phyloP scores from a whole-genome alignment of 345 rosid species.

The Fremontodendron californicum region DNA sequence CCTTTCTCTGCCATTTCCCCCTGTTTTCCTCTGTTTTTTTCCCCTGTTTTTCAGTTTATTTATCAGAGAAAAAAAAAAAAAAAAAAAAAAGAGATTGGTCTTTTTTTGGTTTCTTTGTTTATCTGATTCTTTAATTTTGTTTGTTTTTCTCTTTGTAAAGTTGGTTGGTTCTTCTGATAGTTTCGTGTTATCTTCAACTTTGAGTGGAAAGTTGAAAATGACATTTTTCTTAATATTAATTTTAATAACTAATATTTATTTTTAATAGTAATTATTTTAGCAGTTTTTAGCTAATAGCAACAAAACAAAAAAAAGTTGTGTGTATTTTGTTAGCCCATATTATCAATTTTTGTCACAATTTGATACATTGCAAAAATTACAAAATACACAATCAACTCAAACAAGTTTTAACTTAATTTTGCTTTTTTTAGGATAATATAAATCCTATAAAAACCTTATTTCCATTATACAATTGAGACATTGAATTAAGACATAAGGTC shows the following conservation, averaged over 20 bases:
- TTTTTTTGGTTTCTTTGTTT: not conserved
- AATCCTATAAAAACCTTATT: not conserved
- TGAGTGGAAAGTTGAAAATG: not conserved
- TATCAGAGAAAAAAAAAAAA: not conserved
- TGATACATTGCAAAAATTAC: too few relatives aligned
- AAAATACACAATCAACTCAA: too few relatives aligned
- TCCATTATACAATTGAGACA: not conserved
- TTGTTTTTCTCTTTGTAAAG: not conserved
- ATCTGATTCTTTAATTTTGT: not conserved
- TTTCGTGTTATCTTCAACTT: slow-evolving; percentile 19
- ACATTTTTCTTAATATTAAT: not conserved
- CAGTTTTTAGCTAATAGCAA: too few relatives aligned
- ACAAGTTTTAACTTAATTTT: too few relatives aligned
- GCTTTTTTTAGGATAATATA: too few relatives aligned
- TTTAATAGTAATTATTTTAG: not conserved
- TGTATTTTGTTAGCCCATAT: too few relatives aligned
- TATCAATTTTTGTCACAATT: too few relatives aligned
- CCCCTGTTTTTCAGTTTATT: not conserved
- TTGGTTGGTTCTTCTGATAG: slow-evolving; percentile 11
- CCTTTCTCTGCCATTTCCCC: too few relatives aligned
- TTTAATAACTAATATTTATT: too few relatives aligned
- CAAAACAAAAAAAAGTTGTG: too few relatives aligned
- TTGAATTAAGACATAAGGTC: not conserved
- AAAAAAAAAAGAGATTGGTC: not conserved
- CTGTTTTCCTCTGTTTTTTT: not conserved